Base-by-base conservation (phyloP, 805 yeast genomes). In the Grigorovia transvaalensis region DNA sequence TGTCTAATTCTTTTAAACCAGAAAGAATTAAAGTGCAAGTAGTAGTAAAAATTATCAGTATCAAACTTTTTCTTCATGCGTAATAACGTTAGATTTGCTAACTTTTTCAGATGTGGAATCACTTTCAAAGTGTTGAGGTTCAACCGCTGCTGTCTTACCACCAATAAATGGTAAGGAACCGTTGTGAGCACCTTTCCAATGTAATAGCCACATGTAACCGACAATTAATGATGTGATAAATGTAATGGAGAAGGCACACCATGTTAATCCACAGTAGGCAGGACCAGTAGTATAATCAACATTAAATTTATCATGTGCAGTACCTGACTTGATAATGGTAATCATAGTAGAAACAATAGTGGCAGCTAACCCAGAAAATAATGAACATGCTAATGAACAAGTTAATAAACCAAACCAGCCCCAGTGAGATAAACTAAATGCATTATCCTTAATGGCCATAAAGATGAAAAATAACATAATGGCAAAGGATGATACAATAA, bases 311-410 rank as follows among this genome's bases (percentile, higher is more conserved):
- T 67, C 71, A 4, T 61, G 56, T 9, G 61, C 53, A 20, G 66
- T 61, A 56, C 70, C 70, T 8, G 59, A 53, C 42, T 66, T 66
- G 54, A 67, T 64, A 38, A 65, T 59, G 27, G 59, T 57, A 45
- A 61, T 52, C 45, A 66, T 57, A 19, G 59, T 65, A 8, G 64
- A 62, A 42, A 58, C 53, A 33, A 67, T 59, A 44, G 64, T 58
- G 27, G 63, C 63, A 20, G 63, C 61, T 23, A 66, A 48, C 49
- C 67, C 60, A 30, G 65, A 57, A 57, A 63, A 63, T 44, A 63
- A 48, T 23, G 59, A 50, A 44, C 64, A 57, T 55, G 60, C 62
- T 38, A 64, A 47, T 9, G 59, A 52, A 20, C 54, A 51, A 38
- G 58, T 45, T 13, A 59, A 50, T 9, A 57, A 54, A 29, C 50